These are phyloP conservation scores for Eragrostis curvula DNA, from an alignment of 176 grass and related monocot species.

Conservation along the genomic window DNA sequence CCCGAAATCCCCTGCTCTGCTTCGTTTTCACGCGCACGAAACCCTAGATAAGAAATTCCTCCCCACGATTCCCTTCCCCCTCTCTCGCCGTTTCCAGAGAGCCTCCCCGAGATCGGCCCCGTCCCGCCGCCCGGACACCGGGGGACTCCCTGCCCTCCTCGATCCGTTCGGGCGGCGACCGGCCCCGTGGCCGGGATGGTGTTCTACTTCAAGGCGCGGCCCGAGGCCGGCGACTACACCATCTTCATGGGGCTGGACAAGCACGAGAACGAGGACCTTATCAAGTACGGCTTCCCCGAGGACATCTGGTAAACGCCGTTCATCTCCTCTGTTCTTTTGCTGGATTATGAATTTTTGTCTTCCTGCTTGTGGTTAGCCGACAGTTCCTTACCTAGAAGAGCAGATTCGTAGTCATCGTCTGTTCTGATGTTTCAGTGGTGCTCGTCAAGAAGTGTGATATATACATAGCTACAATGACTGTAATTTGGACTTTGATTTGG, in stretches of 20 bases:
- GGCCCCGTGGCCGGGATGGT: constrained; percentile 54
- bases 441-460: too few relatives aligned
- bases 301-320: constrained; percentile 73
- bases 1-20: constrained; percentile 11
- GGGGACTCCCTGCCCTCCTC: constrained; percentile 30
- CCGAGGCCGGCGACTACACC: constrained; percentile 88
- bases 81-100: background rate
- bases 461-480: background rate
- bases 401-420: background rate
- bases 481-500: background rate
- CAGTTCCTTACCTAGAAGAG: background rate
- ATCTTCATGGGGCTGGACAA: constrained; percentile 98
- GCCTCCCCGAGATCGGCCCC: background rate
- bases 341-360: background rate
- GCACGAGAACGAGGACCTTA: constrained; percentile 94
- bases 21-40: constrained; percentile 52
- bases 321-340: background rate
- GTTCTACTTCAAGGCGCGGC: constrained; percentile 96
- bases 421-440: background rate
- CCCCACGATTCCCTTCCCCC: background rate
- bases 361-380: background rate
- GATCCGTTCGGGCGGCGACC: constrained; percentile 39
- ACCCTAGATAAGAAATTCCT: constrained; percentile 44
- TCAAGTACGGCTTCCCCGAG: constrained; percentile 92
- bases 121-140: constrained; percentile 18